Percentiles rank a stretch among this genome's conserved stretches.
Evolutionary conservation across 2,329 filamentous ascomycete species (phyloP).

Genomic region (Chaetomium sp.): DNA sequence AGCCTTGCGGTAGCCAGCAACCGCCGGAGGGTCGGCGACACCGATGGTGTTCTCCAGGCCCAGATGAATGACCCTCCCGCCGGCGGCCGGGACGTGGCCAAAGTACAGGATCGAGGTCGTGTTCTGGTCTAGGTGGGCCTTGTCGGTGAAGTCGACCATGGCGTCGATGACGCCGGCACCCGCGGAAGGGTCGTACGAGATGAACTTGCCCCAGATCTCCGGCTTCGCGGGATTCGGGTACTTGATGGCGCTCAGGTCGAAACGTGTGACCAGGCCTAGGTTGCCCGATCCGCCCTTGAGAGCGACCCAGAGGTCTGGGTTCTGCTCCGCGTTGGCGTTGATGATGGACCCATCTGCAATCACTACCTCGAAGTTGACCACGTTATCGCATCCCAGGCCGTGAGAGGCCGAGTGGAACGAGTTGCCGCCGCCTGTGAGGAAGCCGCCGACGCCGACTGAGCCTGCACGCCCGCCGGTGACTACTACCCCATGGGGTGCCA

Average conservation of each 20-base stretch:
- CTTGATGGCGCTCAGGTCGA: conserved; percentile 16
- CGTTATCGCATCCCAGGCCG: conserved; percentile 37
- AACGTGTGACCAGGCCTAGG: conserved; percentile 32
- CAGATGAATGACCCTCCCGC: conserved; percentile 15
- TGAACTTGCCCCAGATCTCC: conserved; percentile 20
- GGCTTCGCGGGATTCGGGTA: not conserved
- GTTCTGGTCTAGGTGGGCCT: conserved; percentile 12
- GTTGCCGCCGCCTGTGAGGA: conserved; percentile 26
- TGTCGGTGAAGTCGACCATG: conserved; percentile 15
- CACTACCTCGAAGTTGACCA: conserved; percentile 37
- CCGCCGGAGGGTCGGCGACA: conserved; percentile 15
- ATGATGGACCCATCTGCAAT: conserved; percentile 36
- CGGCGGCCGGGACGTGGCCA: conserved; percentile 17
- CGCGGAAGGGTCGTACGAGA: conserved; percentile 16
- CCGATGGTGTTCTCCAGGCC: conserved; percentile 17
- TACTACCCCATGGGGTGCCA: conserved; percentile 20
- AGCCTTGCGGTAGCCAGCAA: conserved; percentile 12
- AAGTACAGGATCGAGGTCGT: conserved; percentile 21
- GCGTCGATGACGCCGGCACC: conserved; percentile 15
- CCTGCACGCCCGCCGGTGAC: conserved; percentile 25
- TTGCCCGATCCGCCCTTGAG: conserved; percentile 41
- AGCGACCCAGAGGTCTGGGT: conserved; percentile 24
- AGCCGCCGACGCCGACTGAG: conserved; percentile 26
- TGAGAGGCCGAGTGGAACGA: conserved; percentile 24
- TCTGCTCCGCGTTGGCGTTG: conserved; percentile 28